Evolutionary conservation across 176 grass and related monocot genomes (phyloP).

Genomic region (Ampelocalamus luodianensis): DNA sequence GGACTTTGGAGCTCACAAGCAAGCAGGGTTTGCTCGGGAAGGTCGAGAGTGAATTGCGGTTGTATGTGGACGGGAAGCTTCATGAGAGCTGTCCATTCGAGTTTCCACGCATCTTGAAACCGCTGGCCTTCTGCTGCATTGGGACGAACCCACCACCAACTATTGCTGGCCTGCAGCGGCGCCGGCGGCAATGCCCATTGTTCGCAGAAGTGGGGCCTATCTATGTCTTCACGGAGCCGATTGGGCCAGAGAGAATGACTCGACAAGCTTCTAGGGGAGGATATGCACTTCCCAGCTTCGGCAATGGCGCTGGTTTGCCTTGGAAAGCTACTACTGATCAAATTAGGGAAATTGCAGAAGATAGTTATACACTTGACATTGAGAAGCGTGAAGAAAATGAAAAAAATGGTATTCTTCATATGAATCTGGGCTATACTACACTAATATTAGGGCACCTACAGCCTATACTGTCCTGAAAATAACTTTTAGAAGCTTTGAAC

Average conservation of each 20-base stretch:
- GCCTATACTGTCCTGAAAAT: no score
- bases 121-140: constrained; percentile 85
- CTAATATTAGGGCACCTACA: no score
- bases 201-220: constrained; percentile 96
- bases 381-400: no score
- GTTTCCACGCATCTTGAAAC: constrained; percentile 82
- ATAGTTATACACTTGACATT: constrained; percentile 64
- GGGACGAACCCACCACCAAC: constrained; percentile 83
- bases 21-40: constrained; percentile 88
- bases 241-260: constrained; percentile 81
- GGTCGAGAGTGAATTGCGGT: constrained; percentile 78
- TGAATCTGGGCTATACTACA: no score
- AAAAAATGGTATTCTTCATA: no score
- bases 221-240: constrained; percentile 89
- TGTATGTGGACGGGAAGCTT: constrained; percentile 86
- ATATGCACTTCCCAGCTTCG: constrained; percentile 82
- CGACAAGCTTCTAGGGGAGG: constrained; percentile 79
- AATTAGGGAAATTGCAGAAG: constrained; percentile 65
- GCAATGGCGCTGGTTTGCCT: constrained; percentile 77
- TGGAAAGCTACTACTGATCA: constrained; percentile 74
- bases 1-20: constrained; percentile 76
- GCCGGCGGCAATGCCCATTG: constrained; percentile 68
- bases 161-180: constrained; percentile 66
- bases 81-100: constrained; percentile 87
- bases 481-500: no score